These are phyloP conservation scores for Xerocomellus chrysenteron DNA, from an alignment of 768 basidiomycete species.

Conservation along the genomic window DNA sequence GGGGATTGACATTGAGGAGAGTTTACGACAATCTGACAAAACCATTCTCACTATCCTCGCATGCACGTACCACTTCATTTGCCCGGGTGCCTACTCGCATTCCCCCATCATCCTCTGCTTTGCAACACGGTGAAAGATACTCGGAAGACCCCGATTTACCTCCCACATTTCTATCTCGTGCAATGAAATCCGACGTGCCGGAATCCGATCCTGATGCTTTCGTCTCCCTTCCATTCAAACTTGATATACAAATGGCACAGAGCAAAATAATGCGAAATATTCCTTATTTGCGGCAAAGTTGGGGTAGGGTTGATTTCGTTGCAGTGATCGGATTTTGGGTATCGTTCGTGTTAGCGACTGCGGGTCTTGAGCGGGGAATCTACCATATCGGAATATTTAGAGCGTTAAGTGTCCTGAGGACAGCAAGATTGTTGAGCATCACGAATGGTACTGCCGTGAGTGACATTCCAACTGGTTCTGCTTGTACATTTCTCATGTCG, in stretches of 20 bases:
- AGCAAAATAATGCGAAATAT: conserved; percentile 64
- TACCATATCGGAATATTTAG: conserved; percentile 86
- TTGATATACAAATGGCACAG: conserved; percentile 55
- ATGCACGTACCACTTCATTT: conserved; percentile 18
- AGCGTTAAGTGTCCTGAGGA: conserved; percentile 83
- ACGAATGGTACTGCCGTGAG: conserved; percentile 90
- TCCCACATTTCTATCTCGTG: conserved; percentile 50
- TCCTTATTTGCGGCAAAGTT: conserved; percentile 90
- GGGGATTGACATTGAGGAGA: conserved; percentile 43
- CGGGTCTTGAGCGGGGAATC: conserved; percentile 62
- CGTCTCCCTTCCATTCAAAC: conserved; percentile 58
- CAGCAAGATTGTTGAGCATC: conserved; percentile 77
- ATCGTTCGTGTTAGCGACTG: conserved; percentile 66
- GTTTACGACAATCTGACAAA: conserved; percentile 49
- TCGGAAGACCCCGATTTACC: conserved; percentile 42
- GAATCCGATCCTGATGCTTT: conserved; percentile 38
- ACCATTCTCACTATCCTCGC: conserved; percentile 50
- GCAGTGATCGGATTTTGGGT: conserved; percentile 90
- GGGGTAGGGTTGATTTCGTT: conserved; percentile 87
- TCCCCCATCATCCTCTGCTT: background rate
- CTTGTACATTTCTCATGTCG: conserved; percentile 9
- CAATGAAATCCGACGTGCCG: conserved; percentile 41
- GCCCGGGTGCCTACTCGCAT: conserved; percentile 9
- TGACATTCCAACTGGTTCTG: conserved; percentile 1
- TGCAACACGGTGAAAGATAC: conserved; percentile 3